Conservation (phyloP, 202 grass and related monocot species). For the Bolboschoenoplectus hybrid region DNA sequence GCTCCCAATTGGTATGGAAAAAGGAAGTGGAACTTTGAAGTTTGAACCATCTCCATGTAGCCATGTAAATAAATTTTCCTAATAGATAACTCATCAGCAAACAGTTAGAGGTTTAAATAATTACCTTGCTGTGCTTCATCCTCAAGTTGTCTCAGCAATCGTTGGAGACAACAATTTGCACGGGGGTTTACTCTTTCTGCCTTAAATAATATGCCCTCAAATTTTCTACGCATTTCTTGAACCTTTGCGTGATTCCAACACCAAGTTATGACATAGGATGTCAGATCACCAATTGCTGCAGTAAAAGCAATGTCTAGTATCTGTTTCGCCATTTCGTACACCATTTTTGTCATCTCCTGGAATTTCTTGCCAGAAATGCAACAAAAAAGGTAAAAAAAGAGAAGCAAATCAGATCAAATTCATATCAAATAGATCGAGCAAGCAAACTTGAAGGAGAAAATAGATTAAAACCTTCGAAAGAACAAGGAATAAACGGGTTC, state of each 20-base stretch:
- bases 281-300: background rate
- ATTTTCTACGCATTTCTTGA: conserved; percentile 20
- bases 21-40: background rate
- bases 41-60: background rate
- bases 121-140: conserved; percentile 14
- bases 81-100: background rate
- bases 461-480: background rate
- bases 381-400: background rate
- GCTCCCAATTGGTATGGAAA: background rate
- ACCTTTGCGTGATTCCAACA: conserved; percentile 29
- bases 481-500: background rate
- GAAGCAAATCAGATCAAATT: background rate
- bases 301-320: background rate
- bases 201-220: background rate
- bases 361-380: background rate
- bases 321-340: background rate
- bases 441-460: background rate
- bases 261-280: background rate
- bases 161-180: background rate
- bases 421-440: background rate
- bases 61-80: background rate
- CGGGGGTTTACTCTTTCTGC: background rate
- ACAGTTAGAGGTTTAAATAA: background rate
- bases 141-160: conserved; percentile 27
- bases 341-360: background rate